Evolutionary conservation across 306 rosid species (phyloP), one percentile per base, ranked within the genome.

Genomic region (Sicyos edulis): DNA sequence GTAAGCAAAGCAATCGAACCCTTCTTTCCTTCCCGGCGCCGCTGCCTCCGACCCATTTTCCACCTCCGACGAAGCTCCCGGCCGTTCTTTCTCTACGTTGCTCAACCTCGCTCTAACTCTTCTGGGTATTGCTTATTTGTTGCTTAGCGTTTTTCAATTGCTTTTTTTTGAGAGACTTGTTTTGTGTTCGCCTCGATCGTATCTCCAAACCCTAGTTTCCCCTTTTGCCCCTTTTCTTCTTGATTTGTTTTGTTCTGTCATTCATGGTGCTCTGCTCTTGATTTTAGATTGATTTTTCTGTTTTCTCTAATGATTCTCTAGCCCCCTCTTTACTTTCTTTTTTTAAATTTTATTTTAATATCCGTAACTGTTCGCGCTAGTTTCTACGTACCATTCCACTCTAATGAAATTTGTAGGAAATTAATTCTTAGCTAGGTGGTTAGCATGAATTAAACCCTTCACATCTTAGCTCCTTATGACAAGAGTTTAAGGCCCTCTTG

Each of bases 121-220:
- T 17, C 22, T 69, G 22, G 54, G 58, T 47, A 42, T 42, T 37
- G 44, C 44, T 37, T 0, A 37, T 37, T 37, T 37, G 54, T 67
- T 67, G 40, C 72, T 5, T 0, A 67, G 4, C 32, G 2, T 69
- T 7, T 69, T 16, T 24, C 7, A 7, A 2, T 68, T 68, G 49
- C 4, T 7, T 67, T 1, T 8, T 68, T 66, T 62, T 1, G 20
- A 8, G 5, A 19, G 10, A 10, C 8, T 64, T 64, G 2, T 42
- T 0, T 10, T 63, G 11, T 40, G 52, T 19, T 6, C 14, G 2
- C 4, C 57, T 20, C 58, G 9, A 69, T 69, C 58, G 1, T 50
- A 15, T 21, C 58, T 50, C 8, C 24, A 50, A 69, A 69, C 73
- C 73, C 73, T 69, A 69, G 73, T 49, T 69, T 47, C 50, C 9